Conservation (phyloP, 768 basidiomycete genomes). For the Holtermanniella nyarrowii region DNA sequence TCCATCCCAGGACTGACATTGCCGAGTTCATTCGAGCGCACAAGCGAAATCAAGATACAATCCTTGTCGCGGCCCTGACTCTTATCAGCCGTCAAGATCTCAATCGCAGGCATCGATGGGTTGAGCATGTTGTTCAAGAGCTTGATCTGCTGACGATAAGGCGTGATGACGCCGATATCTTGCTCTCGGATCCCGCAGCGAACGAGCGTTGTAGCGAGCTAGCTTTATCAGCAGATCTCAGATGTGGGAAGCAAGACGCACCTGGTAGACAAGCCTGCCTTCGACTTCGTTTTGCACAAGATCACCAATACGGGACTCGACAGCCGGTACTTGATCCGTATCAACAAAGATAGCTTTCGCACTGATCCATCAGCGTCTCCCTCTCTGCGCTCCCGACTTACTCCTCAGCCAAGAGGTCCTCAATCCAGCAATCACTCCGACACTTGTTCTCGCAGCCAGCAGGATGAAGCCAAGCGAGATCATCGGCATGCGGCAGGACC, state of each 20-base stretch:
- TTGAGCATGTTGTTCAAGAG: slow-evolving; percentile 59
- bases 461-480: slow-evolving; percentile 17
- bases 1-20: slow-evolving; percentile 48
- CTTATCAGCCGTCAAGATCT: slow-evolving; percentile 83
- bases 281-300: slow-evolving; percentile 83
- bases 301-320: slow-evolving; percentile 72
- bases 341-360: slow-evolving; percentile 87
- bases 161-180: slow-evolving; percentile 77
- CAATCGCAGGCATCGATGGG: slow-evolving; percentile 46
- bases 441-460: slow-evolving; percentile 11
- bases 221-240: slow-evolving; percentile 28
- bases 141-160: slow-evolving; percentile 94
- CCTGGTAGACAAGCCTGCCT: slow-evolving; percentile 46
- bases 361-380: slow-evolving; percentile 42
- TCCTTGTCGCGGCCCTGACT: slow-evolving; percentile 95
- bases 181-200: slow-evolving; percentile 54
- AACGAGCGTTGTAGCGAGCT: slow-evolving; percentile 60
- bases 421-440: slow-evolving; percentile 58
- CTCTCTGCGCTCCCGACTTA: slow-evolving; percentile 37
- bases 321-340: slow-evolving; percentile 69
- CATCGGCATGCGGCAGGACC: slow-evolving; percentile 47
- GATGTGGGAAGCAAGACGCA: slow-evolving; percentile 39
- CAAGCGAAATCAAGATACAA: slow-evolving; percentile 84
- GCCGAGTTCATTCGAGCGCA: slow-evolving; percentile 69
- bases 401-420: slow-evolving; percentile 55